phyloP scores from a whole-genome alignment of 2,329 filamentous ascomycete genomes.

The Ophiocordyceps sinensis region DNA sequence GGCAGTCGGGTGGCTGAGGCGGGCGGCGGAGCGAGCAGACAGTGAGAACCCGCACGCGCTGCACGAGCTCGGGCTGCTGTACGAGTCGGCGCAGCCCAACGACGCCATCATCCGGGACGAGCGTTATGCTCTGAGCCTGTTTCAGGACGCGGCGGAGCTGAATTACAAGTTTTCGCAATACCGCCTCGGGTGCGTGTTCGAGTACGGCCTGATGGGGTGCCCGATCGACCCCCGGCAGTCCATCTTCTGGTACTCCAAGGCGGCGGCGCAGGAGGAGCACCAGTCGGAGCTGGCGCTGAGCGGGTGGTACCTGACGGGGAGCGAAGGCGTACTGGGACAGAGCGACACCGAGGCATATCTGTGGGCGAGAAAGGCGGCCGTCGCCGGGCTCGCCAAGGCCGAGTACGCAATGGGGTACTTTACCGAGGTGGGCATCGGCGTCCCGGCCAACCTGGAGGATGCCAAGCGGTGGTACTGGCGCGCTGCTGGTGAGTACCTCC shows the following conservation, averaged over 20 bases:
- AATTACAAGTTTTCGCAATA: constrained; percentile 95
- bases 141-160: constrained; percentile 71
- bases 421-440: constrained; percentile 86
- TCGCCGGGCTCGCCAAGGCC: constrained; percentile 77
- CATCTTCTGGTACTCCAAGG: constrained; percentile 88
- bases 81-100: constrained; percentile 48
- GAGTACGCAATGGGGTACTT: constrained; percentile 98
- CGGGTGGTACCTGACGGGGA: constrained; percentile 92
- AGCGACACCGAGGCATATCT: constrained; percentile 94
- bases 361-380: constrained; percentile 89
- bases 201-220: constrained; percentile 76
- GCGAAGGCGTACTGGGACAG: constrained; percentile 74
- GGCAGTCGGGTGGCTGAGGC: constrained; percentile 82
- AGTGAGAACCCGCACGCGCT: constrained; percentile 86
- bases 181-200: constrained; percentile 72
- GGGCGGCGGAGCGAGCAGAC: constrained; percentile 79
- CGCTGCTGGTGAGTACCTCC: constrained; percentile 65
- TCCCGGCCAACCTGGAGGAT: constrained; percentile 75
- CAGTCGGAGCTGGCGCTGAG: constrained; percentile 74
- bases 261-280: constrained; percentile 86
- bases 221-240: constrained; percentile 69
- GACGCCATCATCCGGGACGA: constrained; percentile 72
- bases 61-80: constrained; percentile 65
- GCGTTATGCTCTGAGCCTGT: constrained; percentile 64
- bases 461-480: constrained; percentile 97